A percentile compares a stretch with the other conserved stretches of the same genome.
These are phyloP conservation scores for Protea cynaroides DNA, from an alignment of 164 flowering plant species.

Conservation along the genomic window DNA sequence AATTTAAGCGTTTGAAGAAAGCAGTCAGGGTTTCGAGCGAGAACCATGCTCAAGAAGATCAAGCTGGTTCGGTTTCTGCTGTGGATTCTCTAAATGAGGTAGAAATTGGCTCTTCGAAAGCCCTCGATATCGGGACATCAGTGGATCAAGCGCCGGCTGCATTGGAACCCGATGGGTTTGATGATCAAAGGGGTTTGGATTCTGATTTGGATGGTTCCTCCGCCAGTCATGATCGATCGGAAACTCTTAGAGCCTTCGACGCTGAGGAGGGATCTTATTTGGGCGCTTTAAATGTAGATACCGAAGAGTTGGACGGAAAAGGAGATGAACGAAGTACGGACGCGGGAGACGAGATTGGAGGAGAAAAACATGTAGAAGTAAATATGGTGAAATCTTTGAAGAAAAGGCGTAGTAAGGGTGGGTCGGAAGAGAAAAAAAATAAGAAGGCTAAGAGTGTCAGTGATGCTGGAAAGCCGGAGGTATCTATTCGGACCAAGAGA, in stretches of 20 bases:
- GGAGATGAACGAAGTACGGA: slow-evolving; percentile 10
- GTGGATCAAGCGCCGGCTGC: slow-evolving; percentile 3
- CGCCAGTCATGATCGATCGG: slow-evolving; percentile 13
- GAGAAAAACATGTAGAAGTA: slow-evolving; percentile 5
- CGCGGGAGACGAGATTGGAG: slow-evolving; percentile 5
- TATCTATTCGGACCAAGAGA: slow-evolving; percentile 22
- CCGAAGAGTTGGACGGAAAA: slow-evolving; percentile 17
- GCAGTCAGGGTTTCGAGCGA: slow-evolving; percentile 15
- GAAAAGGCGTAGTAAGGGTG: slow-evolving; percentile 16
- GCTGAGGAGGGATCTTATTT: slow-evolving; percentile 5
- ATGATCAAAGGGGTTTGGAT: slow-evolving; percentile 8
- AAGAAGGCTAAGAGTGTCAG: slow-evolving; percentile 21
- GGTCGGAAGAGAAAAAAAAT: slow-evolving; percentile 21
- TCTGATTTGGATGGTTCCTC: slow-evolving; percentile 9
- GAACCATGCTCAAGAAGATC: slow-evolving; percentile 2
- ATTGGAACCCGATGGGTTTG: slow-evolving; percentile 12
- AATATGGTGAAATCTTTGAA: slow-evolving; percentile 13
- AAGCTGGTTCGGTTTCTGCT: background rate
- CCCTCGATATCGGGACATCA: background rate
- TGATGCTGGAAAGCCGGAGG: slow-evolving; percentile 21
- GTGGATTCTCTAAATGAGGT: background rate
- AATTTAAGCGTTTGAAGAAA: slow-evolving; percentile 63
- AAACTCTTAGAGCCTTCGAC: slow-evolving; percentile 25
- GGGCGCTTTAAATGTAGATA: slow-evolving; percentile 5
- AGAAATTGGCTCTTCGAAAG: background rate